Conservation (phyloP, 345 rosid species). For the Xanthoceras sorbifolium region DNA sequence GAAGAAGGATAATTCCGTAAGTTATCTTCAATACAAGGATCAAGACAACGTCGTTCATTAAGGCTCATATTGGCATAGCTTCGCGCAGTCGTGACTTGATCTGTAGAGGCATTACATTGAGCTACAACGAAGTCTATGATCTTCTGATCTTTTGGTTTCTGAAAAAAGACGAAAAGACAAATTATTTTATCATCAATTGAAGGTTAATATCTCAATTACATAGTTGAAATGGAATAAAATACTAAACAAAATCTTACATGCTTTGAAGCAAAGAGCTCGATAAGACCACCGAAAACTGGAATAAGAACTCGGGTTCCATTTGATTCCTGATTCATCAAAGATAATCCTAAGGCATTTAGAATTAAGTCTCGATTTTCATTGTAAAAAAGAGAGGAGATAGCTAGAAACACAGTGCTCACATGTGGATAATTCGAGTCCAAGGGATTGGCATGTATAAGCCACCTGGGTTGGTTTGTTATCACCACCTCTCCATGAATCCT, state of each 20-base stretch:
- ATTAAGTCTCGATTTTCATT: background rate
- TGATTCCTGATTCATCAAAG: conserved; percentile 42
- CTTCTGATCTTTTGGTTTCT: conserved; percentile 64
- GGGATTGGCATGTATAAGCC: conserved; percentile 42
- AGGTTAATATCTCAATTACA: background rate
- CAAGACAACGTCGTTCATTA: conserved; percentile 15
- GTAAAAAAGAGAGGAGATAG: background rate
- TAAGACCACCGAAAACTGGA: conserved; percentile 71
- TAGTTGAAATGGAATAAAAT: background rate
- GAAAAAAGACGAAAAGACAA: conserved; percentile 21
- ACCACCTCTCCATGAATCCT: conserved; percentile 89
- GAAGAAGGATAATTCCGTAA: conserved; percentile 22
- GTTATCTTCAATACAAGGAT: conserved; percentile 28
- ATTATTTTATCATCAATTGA: background rate
- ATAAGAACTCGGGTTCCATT: conserved; percentile 65
- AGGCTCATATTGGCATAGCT: conserved; percentile 16
- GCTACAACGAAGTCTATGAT: conserved; percentile 49
- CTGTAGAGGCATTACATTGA: conserved; percentile 37
- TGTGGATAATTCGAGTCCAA: conserved; percentile 34
- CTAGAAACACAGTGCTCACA: conserved; percentile 37
- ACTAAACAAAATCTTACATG: conserved; percentile 44
- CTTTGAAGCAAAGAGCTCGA: conserved; percentile 71
- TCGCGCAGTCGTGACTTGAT: conserved; percentile 30
- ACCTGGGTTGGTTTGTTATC: conserved; percentile 53
- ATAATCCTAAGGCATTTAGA: background rate